A percentile compares a stretch with the other conserved stretches of the same genome.
Evolutionary conservation across 2,329 filamentous ascomycete species (phyloP).

Genomic region (Gaeumannomyces tritici): DNA sequence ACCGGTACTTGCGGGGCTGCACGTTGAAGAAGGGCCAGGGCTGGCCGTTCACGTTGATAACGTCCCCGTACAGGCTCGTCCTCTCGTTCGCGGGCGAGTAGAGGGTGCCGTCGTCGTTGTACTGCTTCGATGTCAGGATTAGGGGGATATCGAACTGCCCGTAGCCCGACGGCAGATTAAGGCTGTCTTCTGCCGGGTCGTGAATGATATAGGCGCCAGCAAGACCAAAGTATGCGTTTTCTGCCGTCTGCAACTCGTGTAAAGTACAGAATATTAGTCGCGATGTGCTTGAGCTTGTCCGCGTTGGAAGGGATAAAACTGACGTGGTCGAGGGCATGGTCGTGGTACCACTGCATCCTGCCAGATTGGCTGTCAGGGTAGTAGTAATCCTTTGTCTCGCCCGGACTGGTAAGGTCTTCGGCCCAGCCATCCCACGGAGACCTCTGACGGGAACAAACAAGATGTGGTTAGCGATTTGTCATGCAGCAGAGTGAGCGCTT

Average conservation of each 20-base stretch:
- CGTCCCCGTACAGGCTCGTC: slow-evolving; percentile 42
- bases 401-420: slow-evolving; percentile 34
- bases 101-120: slow-evolving; percentile 39
- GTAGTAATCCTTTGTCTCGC: slow-evolving; percentile 53
- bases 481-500: not conserved
- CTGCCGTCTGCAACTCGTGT: slow-evolving; percentile 34
- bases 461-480: not conserved
- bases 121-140: slow-evolving; percentile 38
- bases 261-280: too few species aligned
- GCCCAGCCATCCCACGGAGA: slow-evolving; percentile 42
- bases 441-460: slow-evolving; percentile 33
- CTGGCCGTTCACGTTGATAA: slow-evolving; percentile 48
- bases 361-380: slow-evolving; percentile 46
- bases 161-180: slow-evolving; percentile 37
- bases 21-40: slow-evolving; percentile 51
- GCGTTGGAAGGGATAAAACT: slow-evolving; percentile 5
- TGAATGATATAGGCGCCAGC: slow-evolving; percentile 45
- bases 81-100: slow-evolving; percentile 32
- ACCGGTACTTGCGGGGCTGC: slow-evolving; percentile 50
- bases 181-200: slow-evolving; percentile 35
- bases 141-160: slow-evolving; percentile 45
- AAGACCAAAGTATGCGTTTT: slow-evolving; percentile 47
- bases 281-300: slow-evolving; percentile 11
- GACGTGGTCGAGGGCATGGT: slow-evolving; percentile 26
- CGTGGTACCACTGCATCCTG: slow-evolving; percentile 49